Evolutionary conservation across 2,329 filamentous ascomycete species (phyloP), one percentile per base, ranked within the genome.

Genomic region (Coniochaeta sp.): DNA sequence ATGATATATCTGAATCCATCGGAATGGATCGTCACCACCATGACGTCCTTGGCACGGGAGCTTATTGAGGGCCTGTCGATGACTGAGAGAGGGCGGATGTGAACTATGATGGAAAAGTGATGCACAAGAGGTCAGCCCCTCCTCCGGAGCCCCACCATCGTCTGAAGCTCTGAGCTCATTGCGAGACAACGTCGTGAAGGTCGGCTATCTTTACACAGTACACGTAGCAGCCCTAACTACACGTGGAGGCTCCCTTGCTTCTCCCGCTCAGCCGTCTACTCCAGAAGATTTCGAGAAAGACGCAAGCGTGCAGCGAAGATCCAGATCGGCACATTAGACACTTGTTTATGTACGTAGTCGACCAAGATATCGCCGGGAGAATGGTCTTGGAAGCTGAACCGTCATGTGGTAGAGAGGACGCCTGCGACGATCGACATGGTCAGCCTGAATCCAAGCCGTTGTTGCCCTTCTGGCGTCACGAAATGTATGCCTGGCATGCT

Each of bases 1-100:
- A 52, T 24, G 12, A 52, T 52, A 17, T n/a, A 14, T 22, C 26
- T 26, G n/a, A 30, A 17, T 52, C 47, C 47, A 24, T 52, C 47
- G 47, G 47, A 52, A 52, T 52, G 47, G 47, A 52, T 52, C 47
- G 47, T 52, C 47, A 52, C 47, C 47, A n/a, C 47, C 47, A 52
- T 52, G 47, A 52, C 47, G 47, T 52, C 24, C 47, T 52, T 52
- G 47, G 47, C 47, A 52, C 47, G 47, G 47, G 47, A 52, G 22
- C 47, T 52, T 30, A 52, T 52, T 52, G 47, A 52, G 47, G n/a
- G 47, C 24, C 22, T 47, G 7, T 47, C 47, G 24, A 28, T n/a
- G 14, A 5, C 17, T 17, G 14, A 17, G 6, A 52, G 6, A 52
- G 47, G 47, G 47, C 47, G 47, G 47, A 52, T 28, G 24, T 28